Evolutionary conservation across 176 grass and related monocot species (phyloP).

Genomic region (Poa pratensis): DNA sequence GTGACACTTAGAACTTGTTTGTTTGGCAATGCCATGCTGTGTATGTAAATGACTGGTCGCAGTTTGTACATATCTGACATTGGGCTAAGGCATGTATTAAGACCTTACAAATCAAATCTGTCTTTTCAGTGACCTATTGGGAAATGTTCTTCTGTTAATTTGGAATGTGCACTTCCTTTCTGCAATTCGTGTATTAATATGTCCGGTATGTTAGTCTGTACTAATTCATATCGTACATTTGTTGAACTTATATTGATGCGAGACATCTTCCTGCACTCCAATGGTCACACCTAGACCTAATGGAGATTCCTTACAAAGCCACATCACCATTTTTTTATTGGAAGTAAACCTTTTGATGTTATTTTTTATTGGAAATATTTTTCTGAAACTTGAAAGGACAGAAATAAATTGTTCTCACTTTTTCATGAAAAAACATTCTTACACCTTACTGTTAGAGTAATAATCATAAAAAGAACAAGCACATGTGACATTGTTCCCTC

Average conservation of each 20-base stretch:
- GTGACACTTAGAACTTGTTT: background rate
- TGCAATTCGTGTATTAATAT: background rate
- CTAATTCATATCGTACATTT: background rate
- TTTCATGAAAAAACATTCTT: background rate
- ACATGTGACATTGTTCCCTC: background rate
- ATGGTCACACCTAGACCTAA: background rate
- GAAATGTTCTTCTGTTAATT: conserved; percentile 12
- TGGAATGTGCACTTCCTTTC: background rate
- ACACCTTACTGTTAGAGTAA: background rate
- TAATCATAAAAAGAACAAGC: background rate
- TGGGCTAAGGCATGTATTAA: background rate
- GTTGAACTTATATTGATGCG: conserved; percentile 20
- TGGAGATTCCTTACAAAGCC: background rate
- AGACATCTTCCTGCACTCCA: background rate
- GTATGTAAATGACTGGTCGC: conserved; percentile 1
- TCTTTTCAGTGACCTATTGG: background rate
- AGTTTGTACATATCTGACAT: background rate
- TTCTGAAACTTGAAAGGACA: background rate
- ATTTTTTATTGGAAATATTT: background rate
- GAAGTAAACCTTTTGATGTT: background rate
- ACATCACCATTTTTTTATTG: too few species aligned
- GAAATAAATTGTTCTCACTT: background rate
- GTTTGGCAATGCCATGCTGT: background rate
- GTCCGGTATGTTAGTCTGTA: background rate
- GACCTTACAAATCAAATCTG: background rate